Evolutionary conservation across 2,329 filamentous ascomycete species (phyloP), one percentile per base, ranked within the genome.

Genomic region (Colletotrichum cereale): DNA sequence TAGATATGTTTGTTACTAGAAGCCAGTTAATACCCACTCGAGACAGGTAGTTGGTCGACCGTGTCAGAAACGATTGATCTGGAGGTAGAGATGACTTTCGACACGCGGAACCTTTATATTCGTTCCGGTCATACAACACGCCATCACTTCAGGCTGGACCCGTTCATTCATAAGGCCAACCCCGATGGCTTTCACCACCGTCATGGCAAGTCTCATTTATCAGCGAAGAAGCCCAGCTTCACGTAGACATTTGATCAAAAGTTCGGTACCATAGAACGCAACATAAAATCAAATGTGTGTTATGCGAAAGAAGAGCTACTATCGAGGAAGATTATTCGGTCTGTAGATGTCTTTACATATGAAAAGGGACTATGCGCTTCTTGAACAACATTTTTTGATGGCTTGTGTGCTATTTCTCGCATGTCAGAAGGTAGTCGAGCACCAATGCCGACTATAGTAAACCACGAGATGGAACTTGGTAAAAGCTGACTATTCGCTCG

Each of bases 351-450:
- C 12, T 12, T 16, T 14, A 2, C 3, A 5, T 16, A 8, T 14
- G 3, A 2, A 24, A 24, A 11, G 6, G n/a, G 1, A 12, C n/a
- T n/a, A n/a, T 1, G 16, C 12, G 5, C 3, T 36, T 36, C 16
- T 3, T 21, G 24, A 16, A 3, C 1, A 5, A 12, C 31, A 24
- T 5, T 5, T 2, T 24, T 16, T 16, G 34, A 56, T n/a, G 21
- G 11, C 6, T 21, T 31, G 21, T n/a, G 2, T 14, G 12, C 21
- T 2, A 36, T 14, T 21, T 34, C 18, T 34, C 5, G 2, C 11
- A 3, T 24, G 4, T 11, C 5, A 4, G 10, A 2, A 36, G 10
- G 4, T 16, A 21, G 1, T 0, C 29, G 4, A n/a, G 6, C 7
- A 53, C 2, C 14, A 1, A 1, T 11, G 11, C 21, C 7, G 12